Conservation (phyloP, 129 eudicot species). For the Apium graveolens region DNA sequence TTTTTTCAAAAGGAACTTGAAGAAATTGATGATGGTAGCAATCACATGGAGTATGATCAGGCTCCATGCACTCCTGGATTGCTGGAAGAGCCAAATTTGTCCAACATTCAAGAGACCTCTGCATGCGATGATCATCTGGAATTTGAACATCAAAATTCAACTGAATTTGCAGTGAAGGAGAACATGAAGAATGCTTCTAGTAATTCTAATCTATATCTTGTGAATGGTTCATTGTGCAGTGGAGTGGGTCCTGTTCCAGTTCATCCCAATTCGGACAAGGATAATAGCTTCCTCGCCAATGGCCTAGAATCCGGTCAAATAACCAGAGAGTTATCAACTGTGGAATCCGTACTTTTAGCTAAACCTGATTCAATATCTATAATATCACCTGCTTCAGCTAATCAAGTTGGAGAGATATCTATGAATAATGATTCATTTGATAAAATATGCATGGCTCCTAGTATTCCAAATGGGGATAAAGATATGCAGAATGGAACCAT, state of each 20-base stretch:
- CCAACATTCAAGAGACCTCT: constrained; percentile 65
- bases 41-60: constrained; percentile 62
- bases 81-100: constrained; percentile 70
- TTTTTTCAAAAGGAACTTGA: constrained; percentile 20
- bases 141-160: constrained; percentile 42
- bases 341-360: constrained; percentile 16
- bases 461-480: constrained; percentile 16
- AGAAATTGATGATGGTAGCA: constrained; percentile 32
- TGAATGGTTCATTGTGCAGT: constrained; percentile 8
- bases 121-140: constrained; percentile 72
- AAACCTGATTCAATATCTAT: constrained; percentile 25
- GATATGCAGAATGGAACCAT: constrained; percentile 15
- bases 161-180: constrained; percentile 35
- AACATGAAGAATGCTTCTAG: constrained; percentile 32
- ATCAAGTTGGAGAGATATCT: constrained; percentile 16
- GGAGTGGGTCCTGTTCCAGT: constrained; percentile 10
- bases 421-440: constrained; percentile 18
- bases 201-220: constrained; percentile 14
- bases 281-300: constrained; percentile 26
- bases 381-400: constrained; percentile 17
- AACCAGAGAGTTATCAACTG: constrained; percentile 20
- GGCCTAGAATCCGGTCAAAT: constrained; percentile 24
- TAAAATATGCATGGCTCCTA: constrained; percentile 14
- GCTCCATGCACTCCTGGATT: constrained; percentile 95
- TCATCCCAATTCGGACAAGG: constrained; percentile 10